phyloP scores from a whole-genome alignment of 2,329 filamentous ascomycete species.

The Fusarium sp. region DNA sequence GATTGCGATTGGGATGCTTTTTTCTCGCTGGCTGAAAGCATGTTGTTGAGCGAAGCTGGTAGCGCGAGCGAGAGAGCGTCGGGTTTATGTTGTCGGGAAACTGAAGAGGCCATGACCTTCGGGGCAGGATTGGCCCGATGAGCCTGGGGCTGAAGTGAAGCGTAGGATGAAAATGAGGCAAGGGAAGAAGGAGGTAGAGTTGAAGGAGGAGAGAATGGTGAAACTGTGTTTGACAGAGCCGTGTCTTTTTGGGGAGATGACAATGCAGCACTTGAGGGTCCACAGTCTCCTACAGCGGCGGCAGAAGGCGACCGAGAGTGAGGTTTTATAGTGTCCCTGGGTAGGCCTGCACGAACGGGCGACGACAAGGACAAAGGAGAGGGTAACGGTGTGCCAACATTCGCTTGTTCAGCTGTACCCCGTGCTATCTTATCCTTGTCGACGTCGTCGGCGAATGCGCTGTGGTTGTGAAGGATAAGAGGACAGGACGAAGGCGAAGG shows the following conservation, averaged over 20 bases:
- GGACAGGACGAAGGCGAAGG: constrained; percentile 29
- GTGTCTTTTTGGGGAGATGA: constrained; percentile 24
- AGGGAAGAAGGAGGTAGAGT: constrained; percentile 5
- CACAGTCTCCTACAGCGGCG: constrained; percentile 39
- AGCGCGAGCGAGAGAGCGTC: constrained; percentile 68
- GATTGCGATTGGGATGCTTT: constrained; percentile 50
- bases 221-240: constrained; percentile 12
- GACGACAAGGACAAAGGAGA: constrained; percentile 24
- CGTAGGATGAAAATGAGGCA: constrained; percentile 41
- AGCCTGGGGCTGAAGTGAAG: constrained; percentile 7
- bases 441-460: constrained; percentile 23
- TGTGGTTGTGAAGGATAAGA: constrained; percentile 36
- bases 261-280: constrained; percentile 32
- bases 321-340: constrained; percentile 28
- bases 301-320: constrained; percentile 20
- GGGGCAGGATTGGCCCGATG: constrained; percentile 69
- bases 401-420: constrained; percentile 8
- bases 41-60: constrained; percentile 53
- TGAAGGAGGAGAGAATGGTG: constrained; percentile 9
- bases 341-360: constrained; percentile 14
- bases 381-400: constrained; percentile 7
- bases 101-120: constrained; percentile 83
- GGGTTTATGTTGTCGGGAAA: constrained; percentile 69
- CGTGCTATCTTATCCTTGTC: constrained; percentile 15
- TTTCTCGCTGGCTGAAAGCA: constrained; percentile 62